phyloP scores from a whole-genome alignment of 768 basidiomycete genomes.

The Amanita pallidorosea region DNA sequence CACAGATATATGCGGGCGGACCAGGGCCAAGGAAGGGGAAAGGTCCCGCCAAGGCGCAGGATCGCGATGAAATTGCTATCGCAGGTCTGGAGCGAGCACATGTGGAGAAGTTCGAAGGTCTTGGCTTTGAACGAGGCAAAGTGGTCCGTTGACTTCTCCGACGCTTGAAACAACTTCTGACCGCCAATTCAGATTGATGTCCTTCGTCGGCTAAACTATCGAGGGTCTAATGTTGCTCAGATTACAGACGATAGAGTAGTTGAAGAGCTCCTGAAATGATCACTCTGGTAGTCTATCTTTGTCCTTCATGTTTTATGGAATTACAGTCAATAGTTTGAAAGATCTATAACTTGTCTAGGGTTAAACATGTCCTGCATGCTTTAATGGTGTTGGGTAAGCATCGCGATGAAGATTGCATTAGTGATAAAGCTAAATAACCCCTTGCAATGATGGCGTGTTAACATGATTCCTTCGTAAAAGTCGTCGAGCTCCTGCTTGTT shows the following conservation, averaged over 20 bases:
- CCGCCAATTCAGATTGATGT: conserved; percentile 61
- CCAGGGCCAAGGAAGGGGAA: conserved; percentile 33
- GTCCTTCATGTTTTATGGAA: neutral
- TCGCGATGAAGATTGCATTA: no score
- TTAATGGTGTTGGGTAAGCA: neutral
- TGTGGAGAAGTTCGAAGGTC: conserved; percentile 72
- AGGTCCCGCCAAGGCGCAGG: conserved; percentile 37
- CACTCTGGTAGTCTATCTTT: neutral
- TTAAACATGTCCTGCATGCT: neutral
- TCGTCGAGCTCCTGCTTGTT: no score
- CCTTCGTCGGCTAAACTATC: conserved; percentile 81
- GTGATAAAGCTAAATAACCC: no score
- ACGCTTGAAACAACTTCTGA: neutral
- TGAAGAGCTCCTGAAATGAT: conserved; percentile 69
- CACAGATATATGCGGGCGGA: conserved; percentile 81
- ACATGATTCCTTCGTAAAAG: no score
- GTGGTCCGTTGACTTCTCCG: conserved; percentile 50
- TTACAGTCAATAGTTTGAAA: neutral
- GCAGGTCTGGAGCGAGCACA: conserved; percentile 79
- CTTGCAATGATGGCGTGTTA: no score
- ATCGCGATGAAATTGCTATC: conserved; percentile 49
- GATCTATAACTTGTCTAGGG: neutral
- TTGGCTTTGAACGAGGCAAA: conserved; percentile 77
- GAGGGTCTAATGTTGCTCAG: conserved; percentile 68
- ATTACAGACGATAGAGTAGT: conserved; percentile 78